Evolutionary conservation across 257 asterid species (phyloP), one percentile per base, ranked within the genome.

Genomic region (Solanum neorickii): DNA sequence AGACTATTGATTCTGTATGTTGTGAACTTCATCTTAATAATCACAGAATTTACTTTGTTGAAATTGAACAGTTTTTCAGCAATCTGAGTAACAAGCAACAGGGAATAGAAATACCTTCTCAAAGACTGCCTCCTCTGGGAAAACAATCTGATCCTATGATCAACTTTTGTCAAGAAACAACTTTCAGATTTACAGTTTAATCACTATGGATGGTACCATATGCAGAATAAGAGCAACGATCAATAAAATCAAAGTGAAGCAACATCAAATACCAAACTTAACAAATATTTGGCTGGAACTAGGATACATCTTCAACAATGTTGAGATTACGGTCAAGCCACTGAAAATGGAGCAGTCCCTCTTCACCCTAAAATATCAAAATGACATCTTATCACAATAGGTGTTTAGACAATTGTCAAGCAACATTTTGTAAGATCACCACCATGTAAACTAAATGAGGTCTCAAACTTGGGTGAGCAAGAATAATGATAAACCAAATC

Each of bases 281-380:
- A 59, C 37, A 56, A 80, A 86, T 31, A 84, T 47, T 76, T 84
- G 56, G 20, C 52, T 7, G 82, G 86, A 86, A 69, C 25, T 12
- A 92, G 97, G 99, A 97, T 97, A 97, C 98, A 87, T 95, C 98
- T 94, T 97, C 98, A 82, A 96, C 92, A 68, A 88, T 60, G 84
- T 94, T 93, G 88, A 82, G 77, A 82, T 94, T 88, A 88, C 98
- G 94, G 88, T 96, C 99, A 66, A 96, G 90, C 99, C 99, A 97
- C 86, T 95, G 99, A 84, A 96, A 90, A 89, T 97, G 99, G 49
- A 93, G 87, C 12, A 97, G 93, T 89, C 99, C 98, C 92, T 97
- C 98, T 89, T 93, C 97, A 73, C 98, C 98, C 99, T 90, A 18
- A 77, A 87, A 87, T 70, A 91, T 39, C 65, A 90, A 65, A 73